phyloP scores from a whole-genome alignment of 352 stramenopile genomes.

The Pythium folliculosum region DNA sequence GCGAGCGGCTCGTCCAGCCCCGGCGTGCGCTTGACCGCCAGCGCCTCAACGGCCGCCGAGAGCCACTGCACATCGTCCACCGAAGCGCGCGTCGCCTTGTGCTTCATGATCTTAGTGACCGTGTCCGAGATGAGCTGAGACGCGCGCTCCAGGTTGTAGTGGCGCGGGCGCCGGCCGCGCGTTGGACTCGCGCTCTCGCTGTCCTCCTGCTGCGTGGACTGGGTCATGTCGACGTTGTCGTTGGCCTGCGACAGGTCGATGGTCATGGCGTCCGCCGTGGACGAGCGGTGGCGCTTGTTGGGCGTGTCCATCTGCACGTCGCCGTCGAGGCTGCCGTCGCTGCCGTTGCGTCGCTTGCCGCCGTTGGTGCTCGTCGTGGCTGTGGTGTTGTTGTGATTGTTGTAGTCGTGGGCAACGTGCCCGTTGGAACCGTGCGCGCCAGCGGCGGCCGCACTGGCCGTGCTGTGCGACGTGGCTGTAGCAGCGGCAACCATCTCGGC shows the following conservation, averaged over 20 bases:
- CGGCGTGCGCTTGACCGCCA: constrained; percentile 6
- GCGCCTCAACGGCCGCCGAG: constrained; percentile 5
- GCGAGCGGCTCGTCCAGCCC: constrained; percentile 16
- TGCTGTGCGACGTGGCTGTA: neutral
- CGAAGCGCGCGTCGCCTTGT: neutral
- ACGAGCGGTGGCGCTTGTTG: constrained; percentile 23
- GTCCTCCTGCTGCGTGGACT: constrained; percentile 18
- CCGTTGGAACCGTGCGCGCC: constrained; percentile 4
- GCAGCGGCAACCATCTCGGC: constrained; percentile 19
- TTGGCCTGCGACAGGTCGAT: constrained; percentile 26
- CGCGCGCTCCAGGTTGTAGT: constrained; percentile 10
- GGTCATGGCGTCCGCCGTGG: neutral
- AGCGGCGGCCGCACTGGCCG: neutral
- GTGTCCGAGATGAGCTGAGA: constrained; percentile 13
- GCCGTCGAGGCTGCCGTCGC: constrained; percentile 14
- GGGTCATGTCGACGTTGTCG: constrained; percentile 24
- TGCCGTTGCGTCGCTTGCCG: constrained; percentile 25
- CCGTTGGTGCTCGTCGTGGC: constrained; percentile 12
- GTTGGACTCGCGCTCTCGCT: constrained; percentile 1
- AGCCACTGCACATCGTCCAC: constrained; percentile 23
- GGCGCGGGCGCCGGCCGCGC: constrained; percentile 1
- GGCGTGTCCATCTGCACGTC: constrained; percentile 22
- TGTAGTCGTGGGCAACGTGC: neutral
- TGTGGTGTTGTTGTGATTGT: neutral
- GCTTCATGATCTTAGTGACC: constrained; percentile 8